Evolutionary conservation across 208 protist genomes (phyloP).

Genomic region (Crithidia mellificae): DNA sequence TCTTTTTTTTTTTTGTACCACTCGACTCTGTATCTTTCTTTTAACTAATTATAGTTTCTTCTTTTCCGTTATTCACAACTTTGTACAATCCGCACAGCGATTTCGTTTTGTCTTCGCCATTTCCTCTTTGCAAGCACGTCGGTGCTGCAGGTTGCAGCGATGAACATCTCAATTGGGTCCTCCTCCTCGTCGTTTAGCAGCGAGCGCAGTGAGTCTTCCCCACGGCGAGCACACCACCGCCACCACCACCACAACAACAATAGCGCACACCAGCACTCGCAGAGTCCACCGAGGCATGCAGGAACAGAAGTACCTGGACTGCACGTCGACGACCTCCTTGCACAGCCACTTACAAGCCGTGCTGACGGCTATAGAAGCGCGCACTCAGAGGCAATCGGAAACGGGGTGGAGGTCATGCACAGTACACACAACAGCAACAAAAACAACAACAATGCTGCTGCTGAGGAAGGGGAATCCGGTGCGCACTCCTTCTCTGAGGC

Average conservation of each 20-base stretch:
- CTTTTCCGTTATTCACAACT: too few relatives aligned
- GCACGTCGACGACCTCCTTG: background rate
- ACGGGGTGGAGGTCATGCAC: too few relatives aligned
- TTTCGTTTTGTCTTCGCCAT: too few relatives aligned
- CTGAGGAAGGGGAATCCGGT: too few relatives aligned
- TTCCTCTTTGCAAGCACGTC: background rate
- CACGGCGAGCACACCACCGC: background rate
- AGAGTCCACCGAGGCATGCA: background rate
- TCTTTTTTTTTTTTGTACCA: background rate
- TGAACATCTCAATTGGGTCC: constrained; percentile 29
- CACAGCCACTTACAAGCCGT: background rate
- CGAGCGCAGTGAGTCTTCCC: constrained; percentile 9
- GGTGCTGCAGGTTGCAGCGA: background rate
- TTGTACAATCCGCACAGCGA: too few relatives aligned
- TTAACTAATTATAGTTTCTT: too few relatives aligned
- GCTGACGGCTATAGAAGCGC: too few relatives aligned
- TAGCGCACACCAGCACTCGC: background rate
- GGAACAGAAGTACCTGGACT: background rate
- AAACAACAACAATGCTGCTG: too few relatives aligned
- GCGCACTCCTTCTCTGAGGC: too few relatives aligned
- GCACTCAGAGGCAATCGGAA: too few relatives aligned
- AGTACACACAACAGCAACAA: too few relatives aligned
- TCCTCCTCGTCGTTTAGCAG: constrained; percentile 24
- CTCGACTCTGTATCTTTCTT: background rate
- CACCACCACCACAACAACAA: constrained; percentile 5